Base-by-base conservation (phyloP, 805 yeast species). In the Candida michaelii region DNA sequence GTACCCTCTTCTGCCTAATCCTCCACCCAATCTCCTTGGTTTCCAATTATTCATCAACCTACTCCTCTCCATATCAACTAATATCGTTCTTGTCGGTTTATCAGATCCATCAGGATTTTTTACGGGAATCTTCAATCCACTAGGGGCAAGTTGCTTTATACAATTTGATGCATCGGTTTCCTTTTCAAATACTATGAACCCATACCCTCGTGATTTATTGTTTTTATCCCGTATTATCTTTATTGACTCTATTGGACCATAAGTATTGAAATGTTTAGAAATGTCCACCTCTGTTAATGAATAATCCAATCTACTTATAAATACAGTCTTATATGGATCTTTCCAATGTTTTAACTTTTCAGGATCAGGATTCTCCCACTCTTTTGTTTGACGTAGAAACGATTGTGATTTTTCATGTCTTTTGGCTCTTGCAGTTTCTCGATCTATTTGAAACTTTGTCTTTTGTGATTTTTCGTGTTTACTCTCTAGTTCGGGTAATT, bases 11-110 rank as follows among this genome's bases (percentile, higher is more conserved):
- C 96, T 96, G 3, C 97, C 97, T n/a, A 86, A 62, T 0, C 97
- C 97, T 3, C 97, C 97, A 1, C 96, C 97, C 2, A 91, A 67
- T 45, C 91, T 60, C 52, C 85, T 58, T 0, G 95, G 93, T 42
- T 72, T 74, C 85, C 90, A 86, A 50, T 73, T 76, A 42, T 83
- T 75, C 12, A 77, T 74, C 1, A 79, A 60, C 35, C 93, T 64
- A 2, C 89, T 85, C 44, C 91, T 60, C 55, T 85, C 93, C 36
- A 79, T 74, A 54, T 86, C 95, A 1, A 83, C 85, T n/a, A 84
- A 62, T 6, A 82, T 71, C 4, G 72, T 65, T 35, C 89, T 65
- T 18, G 21, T 15, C 2, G 39, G 39, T n/a, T 21, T 29, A 6
- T 74, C 77, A 16, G 76, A 69, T 76, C 80, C 49, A 1, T 49